Evolutionary conservation across 208 protist species (phyloP).

Genomic region (Crithidia expoeki): DNA sequence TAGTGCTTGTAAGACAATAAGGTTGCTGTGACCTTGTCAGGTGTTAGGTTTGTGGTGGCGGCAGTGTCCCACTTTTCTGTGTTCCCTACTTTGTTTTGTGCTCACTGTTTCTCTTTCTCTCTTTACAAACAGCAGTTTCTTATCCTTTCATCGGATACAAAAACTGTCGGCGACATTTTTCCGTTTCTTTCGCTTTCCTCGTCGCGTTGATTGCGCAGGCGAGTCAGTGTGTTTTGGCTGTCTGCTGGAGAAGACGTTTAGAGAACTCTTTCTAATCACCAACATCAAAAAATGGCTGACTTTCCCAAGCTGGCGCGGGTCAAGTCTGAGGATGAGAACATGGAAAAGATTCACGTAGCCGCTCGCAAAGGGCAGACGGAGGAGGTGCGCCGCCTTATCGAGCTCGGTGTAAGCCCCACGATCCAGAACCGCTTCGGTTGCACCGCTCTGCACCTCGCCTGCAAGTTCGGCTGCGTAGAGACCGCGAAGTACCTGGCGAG

Average conservation of each 20-base stretch:
- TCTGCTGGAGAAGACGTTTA: no score
- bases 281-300: conserved; percentile 43
- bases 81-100: no score
- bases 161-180: no score
- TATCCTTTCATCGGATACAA: no score
- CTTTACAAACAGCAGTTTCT: conserved; percentile 1
- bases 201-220: no score
- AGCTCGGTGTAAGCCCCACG: conserved; percentile 62
- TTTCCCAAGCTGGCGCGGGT: conserved; percentile 72
- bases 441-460: conserved; percentile 86
- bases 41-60: no score
- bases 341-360: conserved; percentile 87
- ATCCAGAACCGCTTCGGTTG: conserved; percentile 89
- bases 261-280: background rate
- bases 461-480: conserved; percentile 79
- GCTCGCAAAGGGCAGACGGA: conserved; percentile 81
- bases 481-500: conserved; percentile 70
- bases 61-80: no score
- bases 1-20: no score
- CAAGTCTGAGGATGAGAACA: conserved; percentile 87
- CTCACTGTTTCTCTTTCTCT: conserved; percentile 17
- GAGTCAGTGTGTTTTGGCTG: no score
- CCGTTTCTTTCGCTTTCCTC: no score
- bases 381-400: conserved; percentile 79
- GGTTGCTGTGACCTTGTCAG: no score